Evolutionary conservation across 768 basidiomycete species (phyloP), one percentile per base, ranked within the genome.

Genomic region (Coprinopsis marcescibilis): DNA sequence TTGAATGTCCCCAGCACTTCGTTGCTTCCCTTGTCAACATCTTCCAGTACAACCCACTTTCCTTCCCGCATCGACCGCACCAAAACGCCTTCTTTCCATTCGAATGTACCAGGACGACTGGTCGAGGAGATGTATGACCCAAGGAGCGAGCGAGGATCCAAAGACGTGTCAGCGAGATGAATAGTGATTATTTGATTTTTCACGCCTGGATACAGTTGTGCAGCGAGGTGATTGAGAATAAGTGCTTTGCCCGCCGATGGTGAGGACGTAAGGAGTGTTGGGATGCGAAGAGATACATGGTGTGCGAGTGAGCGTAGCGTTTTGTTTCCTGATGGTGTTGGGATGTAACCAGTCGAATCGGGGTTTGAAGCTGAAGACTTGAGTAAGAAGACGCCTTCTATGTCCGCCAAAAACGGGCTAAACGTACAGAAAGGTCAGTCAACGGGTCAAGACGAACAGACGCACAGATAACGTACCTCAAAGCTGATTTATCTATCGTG

Each of bases 1-100:
- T 92, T 85, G 55, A 98, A 72, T 40, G 89, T 77, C 0, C 89
- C 89, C 3, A 98, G 76, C 2, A 98, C 85, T 58, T 99, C 96
- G 50, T 72, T 83, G 52, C 89, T 89, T 14, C 85, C 95, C 38
- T 83, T 77, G 63, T 99, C 96, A 33, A 97, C 79, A 59, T 97
- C 91, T 59, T 96, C 83, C 37, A 99, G 76, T 8, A 98, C 81
- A 2, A 98, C 72, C 94, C 94, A 97, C 59, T 81, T 79, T 2
- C 96, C 96, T 57, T 89, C 84, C 33, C 80, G 75, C 76, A 98
- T 83, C 0, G 94, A 85, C 30, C 88, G 85, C 8, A 94, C 83
- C 27, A 99, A 72, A 0, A 93, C 84, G 4, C 96, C 96, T 52
- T 97, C 93, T 65, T 86, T 89, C 89, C 94, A 99, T 55, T 95